Percentiles rank a stretch among this genome's conserved stretches.
phyloP scores from a whole-genome alignment of 208 protist genomes.

The Wallacemonas rigidus region DNA sequence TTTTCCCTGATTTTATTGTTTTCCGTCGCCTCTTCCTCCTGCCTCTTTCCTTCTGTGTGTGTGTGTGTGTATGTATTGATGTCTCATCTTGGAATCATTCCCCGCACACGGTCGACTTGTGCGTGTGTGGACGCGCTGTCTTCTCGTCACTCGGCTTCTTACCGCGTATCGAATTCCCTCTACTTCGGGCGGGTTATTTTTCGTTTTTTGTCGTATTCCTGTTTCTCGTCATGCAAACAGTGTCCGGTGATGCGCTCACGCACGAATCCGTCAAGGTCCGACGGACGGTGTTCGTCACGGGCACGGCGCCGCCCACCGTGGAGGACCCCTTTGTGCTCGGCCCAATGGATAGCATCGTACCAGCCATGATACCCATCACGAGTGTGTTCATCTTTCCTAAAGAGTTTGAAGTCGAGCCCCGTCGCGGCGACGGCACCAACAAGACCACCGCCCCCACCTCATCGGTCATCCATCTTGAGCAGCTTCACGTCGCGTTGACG shows the following conservation, averaged over 20 bases:
- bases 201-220: not conserved
- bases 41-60: not conserved
- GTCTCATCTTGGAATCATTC: too few relatives aligned
- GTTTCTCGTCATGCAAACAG: not conserved
- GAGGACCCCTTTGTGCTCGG: conserved; percentile 20
- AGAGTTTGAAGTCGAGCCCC: too few relatives aligned
- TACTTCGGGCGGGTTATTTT: not conserved
- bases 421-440: too few relatives aligned
- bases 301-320: conserved; percentile 1
- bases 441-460: not conserved
- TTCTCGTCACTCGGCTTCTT: too few relatives aligned
- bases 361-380: conserved; percentile 23
- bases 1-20: too few relatives aligned
- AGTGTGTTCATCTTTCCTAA: conserved; percentile 22
- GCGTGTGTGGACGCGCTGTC: too few relatives aligned
- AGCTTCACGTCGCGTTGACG: conserved; percentile 21
- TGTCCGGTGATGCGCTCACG: conserved; percentile 12
- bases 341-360: conserved; percentile 26
- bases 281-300: conserved; percentile 20
- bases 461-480: not conserved
- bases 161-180: too few relatives aligned
- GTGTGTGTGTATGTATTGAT: conserved; percentile 1
- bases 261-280: conserved; percentile 12
- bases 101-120: too few relatives aligned
- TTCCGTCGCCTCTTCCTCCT: not conserved